Conservation (phyloP, 1,284 basidiomycete species). For the Ustilago bromivora region DNA sequence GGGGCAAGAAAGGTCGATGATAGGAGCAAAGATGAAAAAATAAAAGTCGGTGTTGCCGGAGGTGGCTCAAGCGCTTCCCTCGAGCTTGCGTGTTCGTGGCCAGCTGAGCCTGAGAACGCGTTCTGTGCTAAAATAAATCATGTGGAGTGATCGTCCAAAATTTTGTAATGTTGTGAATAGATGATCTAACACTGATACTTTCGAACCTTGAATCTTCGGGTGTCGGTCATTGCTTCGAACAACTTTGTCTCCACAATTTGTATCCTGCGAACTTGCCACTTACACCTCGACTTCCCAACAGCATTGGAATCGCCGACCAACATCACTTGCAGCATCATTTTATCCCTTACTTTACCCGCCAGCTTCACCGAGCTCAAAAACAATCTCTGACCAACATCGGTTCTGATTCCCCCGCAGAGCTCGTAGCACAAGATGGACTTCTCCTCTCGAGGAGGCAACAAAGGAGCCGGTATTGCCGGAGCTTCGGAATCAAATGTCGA, state of each 20-base stretch:
- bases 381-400: background rate
- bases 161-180: background rate
- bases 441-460: slow-evolving; percentile 69
- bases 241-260: slow-evolving; percentile 4
- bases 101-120: slow-evolving; percentile 18
- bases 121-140: slow-evolving; percentile 13
- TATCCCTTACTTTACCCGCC: background rate
- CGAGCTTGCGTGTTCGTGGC: slow-evolving; percentile 43
- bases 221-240: slow-evolving; percentile 15
- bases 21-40: background rate
- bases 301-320: background rate
- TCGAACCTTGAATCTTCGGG: slow-evolving; percentile 14
- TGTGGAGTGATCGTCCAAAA: slow-evolving; percentile 54
- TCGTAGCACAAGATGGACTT: slow-evolving; percentile 57
- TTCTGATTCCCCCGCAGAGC: background rate
- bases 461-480: slow-evolving; percentile 74
- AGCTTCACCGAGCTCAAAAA: background rate
- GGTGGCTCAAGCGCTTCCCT: slow-evolving; percentile 40
- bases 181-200: background rate
- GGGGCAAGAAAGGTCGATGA: background rate
- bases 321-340: background rate
- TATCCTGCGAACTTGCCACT: background rate
- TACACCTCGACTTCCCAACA: background rate
- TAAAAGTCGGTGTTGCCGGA: background rate
- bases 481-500: slow-evolving; percentile 95